Evolutionary conservation across 208 protist species (phyloP).

Genomic region (Trypanosoma caninum): DNA sequence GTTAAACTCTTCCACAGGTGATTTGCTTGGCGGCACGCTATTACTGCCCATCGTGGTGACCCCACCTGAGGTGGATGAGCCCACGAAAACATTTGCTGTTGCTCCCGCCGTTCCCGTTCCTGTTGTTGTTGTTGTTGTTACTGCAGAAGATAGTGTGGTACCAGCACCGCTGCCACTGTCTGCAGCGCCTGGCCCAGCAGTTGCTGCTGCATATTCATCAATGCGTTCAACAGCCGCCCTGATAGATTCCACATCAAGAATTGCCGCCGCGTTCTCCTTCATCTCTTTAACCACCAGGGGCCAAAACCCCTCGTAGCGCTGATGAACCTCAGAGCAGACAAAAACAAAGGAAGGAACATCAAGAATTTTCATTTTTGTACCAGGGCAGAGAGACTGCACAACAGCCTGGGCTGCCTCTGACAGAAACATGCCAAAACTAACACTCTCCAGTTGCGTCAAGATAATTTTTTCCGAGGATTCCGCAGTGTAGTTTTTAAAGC

Average conservation of each 20-base stretch:
- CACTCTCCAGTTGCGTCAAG: slow-evolving; percentile 11
- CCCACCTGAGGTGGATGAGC: not conserved
- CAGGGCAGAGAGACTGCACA: slow-evolving; percentile 19
- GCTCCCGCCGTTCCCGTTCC: not conserved
- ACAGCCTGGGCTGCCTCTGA: slow-evolving; percentile 26
- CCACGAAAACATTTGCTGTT: not conserved
- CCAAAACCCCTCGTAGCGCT: slow-evolving; percentile 29
- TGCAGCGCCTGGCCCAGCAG: not conserved
- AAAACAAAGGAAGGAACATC: slow-evolving; percentile 20
- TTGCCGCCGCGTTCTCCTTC: slow-evolving; percentile 5
- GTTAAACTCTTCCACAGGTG: slow-evolving; percentile 22
- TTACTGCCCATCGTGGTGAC: not conserved
- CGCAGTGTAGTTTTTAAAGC: slow-evolving; percentile 23
- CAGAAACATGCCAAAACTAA: slow-evolving; percentile 28
- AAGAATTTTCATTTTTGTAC: slow-evolving; percentile 18
- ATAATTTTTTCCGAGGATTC: slow-evolving; percentile 24
- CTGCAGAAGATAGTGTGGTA: too few relatives aligned
- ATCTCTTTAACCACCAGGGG: slow-evolving; percentile 12
- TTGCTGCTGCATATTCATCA: slow-evolving; percentile 4
- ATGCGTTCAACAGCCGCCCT: slow-evolving; percentile 6
- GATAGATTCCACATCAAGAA: slow-evolving; percentile 7
- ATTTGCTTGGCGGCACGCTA: not conserved
- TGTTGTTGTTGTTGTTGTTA: not conserved
- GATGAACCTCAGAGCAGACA: slow-evolving; percentile 28
- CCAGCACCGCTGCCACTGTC: too few relatives aligned